These are phyloP conservation scores for Phaeodactylum tricornutum DNA, from an alignment of 108 stramenopile species.

Conservation along the genomic window DNA sequence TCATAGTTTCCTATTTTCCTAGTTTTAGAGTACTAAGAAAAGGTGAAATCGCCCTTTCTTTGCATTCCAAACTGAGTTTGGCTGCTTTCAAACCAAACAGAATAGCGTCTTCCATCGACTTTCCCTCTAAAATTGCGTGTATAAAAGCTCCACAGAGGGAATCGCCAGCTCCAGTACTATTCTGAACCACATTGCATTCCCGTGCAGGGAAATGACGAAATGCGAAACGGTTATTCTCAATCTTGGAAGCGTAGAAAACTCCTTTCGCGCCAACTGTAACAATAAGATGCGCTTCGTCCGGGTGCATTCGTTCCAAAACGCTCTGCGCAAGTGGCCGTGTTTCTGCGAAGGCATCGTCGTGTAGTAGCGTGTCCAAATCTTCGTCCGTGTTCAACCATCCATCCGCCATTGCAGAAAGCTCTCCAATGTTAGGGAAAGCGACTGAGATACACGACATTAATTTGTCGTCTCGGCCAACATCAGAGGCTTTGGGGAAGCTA, in stretches of 20 bases:
- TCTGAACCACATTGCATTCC: conserved; percentile 13
- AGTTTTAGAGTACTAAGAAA: no score
- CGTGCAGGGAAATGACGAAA: conserved; percentile 25
- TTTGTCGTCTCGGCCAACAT: conserved; percentile 9
- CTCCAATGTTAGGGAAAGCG: conserved; percentile 54
- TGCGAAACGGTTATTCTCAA: no score
- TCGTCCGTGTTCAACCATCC: conserved; percentile 6
- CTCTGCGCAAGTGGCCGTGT: background rate
- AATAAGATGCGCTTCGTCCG: conserved; percentile 23
- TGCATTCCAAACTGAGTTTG: conserved; percentile 28
- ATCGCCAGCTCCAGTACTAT: conserved; percentile 61
- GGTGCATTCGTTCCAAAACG: conserved; percentile 32
- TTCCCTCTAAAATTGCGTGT: conserved; percentile 35
- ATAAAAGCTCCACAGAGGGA: conserved; percentile 52
- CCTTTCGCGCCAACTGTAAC: conserved; percentile 38
- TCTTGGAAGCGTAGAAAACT: conserved; percentile 27
- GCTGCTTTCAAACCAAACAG: conserved; percentile 43
- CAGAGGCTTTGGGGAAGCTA: conserved; percentile 42
- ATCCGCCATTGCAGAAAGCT: conserved; percentile 39
- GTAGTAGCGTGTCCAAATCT: background rate
- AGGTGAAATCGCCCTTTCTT: conserved; percentile 40
- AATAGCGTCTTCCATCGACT: conserved; percentile 20
- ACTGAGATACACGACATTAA: conserved; percentile 26
- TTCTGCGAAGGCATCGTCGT: background rate
- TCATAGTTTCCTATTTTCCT: no score